Evolutionary conservation across 352 stramenopile species (phyloP).

Genomic region (Globisporangium alternatum): DNA sequence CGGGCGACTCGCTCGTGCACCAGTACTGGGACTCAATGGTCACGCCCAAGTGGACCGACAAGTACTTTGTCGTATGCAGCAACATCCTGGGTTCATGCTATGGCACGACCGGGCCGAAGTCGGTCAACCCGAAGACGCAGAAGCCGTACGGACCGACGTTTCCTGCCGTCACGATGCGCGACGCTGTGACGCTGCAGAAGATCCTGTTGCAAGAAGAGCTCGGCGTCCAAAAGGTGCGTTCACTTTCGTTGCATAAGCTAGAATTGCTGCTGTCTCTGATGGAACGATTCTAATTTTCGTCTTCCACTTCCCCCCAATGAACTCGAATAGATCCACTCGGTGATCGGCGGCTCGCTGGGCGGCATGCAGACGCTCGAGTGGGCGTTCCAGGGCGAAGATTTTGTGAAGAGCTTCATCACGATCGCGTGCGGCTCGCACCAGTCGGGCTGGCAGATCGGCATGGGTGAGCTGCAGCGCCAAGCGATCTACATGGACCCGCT

Average conservation of each 20-base stretch:
- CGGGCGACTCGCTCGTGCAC: constrained; percentile 91
- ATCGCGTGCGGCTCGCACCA: constrained; percentile 94
- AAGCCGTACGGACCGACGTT: constrained; percentile 88
- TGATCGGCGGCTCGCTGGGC: constrained; percentile 95
- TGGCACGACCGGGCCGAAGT: constrained; percentile 87
- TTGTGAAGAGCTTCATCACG: constrained; percentile 88
- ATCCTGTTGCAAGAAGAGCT: constrained; percentile 88
- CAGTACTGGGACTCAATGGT: constrained; percentile 94
- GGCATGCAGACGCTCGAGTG: constrained; percentile 98
- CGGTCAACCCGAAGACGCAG: constrained; percentile 67
- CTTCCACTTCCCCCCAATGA: no score
- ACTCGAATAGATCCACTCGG: constrained; percentile 45
- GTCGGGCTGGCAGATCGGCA: constrained; percentile 96
- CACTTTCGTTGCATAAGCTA: not conserved
- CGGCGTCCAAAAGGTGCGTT: constrained; percentile 55
- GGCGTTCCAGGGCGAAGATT: constrained; percentile 83
- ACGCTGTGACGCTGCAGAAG: constrained; percentile 92
- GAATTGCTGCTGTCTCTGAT: not conserved
- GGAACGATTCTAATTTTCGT: not conserved
- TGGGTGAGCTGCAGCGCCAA: constrained; percentile 94
- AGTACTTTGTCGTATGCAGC: constrained; percentile 96
- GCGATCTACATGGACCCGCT: constrained; percentile 95
- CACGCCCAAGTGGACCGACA: constrained; percentile 93
- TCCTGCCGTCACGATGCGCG: constrained; percentile 89
- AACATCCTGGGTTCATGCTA: constrained; percentile 97